phyloP scores from a whole-genome alignment of 305 asterid species.

The Salvia sclarea region DNA sequence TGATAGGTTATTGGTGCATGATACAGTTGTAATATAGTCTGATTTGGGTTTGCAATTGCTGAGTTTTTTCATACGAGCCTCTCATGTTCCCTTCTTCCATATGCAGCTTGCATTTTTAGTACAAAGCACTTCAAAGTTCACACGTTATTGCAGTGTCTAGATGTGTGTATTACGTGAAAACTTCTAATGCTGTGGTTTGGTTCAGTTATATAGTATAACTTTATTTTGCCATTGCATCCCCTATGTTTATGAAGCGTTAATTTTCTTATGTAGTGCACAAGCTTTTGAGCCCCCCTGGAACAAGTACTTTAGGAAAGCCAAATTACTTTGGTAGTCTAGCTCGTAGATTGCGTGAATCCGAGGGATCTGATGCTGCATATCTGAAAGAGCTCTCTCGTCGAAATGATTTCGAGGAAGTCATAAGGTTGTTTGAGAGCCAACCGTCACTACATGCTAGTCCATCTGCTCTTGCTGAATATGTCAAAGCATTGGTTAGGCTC shows the following conservation, averaged over 20 bases:
- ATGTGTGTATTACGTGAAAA: background rate
- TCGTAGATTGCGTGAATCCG: slow-evolving; percentile 63
- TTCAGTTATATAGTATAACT: background rate
- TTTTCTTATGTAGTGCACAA: slow-evolving; percentile 39
- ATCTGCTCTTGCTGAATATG: slow-evolving; percentile 85
- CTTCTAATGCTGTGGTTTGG: background rate
- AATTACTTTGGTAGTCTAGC: slow-evolving; percentile 72
- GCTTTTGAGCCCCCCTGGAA: slow-evolving; percentile 36
- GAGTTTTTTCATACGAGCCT: background rate
- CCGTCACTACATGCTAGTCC: slow-evolving; percentile 78
- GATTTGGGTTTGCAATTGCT: background rate
- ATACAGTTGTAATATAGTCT: background rate
- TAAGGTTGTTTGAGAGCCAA: slow-evolving; percentile 68
- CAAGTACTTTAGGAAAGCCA: slow-evolving; percentile 49
- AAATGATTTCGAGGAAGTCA: slow-evolving; percentile 86
- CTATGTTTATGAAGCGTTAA: slow-evolving; percentile 17
- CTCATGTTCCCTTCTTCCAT: background rate
- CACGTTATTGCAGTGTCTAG: background rate
- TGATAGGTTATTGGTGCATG: background rate
- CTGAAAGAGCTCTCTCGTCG: slow-evolving; percentile 69
- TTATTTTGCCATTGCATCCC: background rate
- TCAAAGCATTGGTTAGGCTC: slow-evolving; percentile 87
- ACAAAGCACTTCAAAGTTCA: background rate
- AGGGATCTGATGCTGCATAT: slow-evolving; percentile 72
- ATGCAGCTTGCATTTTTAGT: background rate